phyloP scores from a whole-genome alignment of 169 alveolate species.

The Perkinsus marinus region DNA sequence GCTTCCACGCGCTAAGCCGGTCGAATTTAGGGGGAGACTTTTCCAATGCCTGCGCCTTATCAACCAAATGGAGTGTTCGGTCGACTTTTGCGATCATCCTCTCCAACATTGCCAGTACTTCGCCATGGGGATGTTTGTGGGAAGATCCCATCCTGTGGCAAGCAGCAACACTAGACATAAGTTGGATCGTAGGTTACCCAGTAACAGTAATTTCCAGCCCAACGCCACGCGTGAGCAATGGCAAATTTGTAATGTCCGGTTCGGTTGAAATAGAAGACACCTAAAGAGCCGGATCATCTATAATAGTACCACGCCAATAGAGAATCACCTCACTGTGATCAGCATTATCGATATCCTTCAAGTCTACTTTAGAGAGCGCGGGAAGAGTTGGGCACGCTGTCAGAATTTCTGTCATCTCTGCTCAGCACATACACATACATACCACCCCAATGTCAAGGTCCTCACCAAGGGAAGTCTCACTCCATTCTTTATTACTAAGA shows the following conservation, averaged over 20 bases:
- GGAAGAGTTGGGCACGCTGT: neutral
- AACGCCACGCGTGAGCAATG: neutral
- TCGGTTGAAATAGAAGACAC: neutral
- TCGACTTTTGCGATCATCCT: neutral
- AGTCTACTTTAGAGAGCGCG: neutral
- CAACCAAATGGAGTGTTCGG: neutral
- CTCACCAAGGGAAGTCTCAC: neutral
- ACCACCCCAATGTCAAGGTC: no score
- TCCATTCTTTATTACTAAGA: neutral
- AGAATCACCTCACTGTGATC: neutral
- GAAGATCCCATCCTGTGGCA: neutral
- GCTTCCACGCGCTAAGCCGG: neutral
- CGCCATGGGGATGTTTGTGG: neutral
- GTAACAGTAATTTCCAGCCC: neutral
- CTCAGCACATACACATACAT: no score
- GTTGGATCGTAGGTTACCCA: neutral
- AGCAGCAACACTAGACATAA: neutral
- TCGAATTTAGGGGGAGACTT: neutral
- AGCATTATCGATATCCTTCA: neutral
- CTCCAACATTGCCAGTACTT: neutral
- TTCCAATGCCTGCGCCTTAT: neutral
- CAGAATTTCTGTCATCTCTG: neutral
- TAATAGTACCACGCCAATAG: neutral
- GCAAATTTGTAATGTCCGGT: neutral
- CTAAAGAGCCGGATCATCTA: neutral